Evolutionary conservation across 2,329 filamentous ascomycete species (phyloP).

Genomic region (Biscogniauxia marginata): DNA sequence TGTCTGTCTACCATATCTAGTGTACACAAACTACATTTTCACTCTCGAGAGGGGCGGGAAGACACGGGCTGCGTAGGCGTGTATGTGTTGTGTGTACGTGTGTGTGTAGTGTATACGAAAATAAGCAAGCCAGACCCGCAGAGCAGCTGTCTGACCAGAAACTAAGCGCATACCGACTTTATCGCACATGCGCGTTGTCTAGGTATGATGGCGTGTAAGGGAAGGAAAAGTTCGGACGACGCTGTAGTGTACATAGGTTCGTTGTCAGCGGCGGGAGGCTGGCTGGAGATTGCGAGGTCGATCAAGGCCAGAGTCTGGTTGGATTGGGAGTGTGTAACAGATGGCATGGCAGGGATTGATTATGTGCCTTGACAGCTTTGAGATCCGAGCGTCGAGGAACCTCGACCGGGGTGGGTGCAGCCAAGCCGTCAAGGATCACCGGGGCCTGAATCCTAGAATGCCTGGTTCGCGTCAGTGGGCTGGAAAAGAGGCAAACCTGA

Average conservation of each 20-base stretch:
- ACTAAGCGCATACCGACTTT: background rate
- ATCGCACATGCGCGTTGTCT: background rate
- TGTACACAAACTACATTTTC: too few relatives aligned
- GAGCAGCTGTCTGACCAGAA: background rate
- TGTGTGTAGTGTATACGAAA: too few relatives aligned
- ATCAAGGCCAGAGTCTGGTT: background rate
- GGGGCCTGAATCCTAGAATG: background rate
- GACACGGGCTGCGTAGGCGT: background rate
- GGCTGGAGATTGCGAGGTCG: background rate
- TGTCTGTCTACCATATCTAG: background rate
- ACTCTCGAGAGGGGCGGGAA: background rate
- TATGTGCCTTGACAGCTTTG: background rate
- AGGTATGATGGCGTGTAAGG: background rate
- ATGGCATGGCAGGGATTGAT: background rate
- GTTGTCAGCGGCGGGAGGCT: background rate
- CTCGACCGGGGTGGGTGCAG: conserved; percentile 1
- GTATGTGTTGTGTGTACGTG: background rate
- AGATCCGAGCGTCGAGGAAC: conserved; percentile 17
- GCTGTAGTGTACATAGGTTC: background rate
- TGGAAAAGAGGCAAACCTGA: conserved; percentile 1
- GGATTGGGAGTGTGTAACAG: conserved; percentile 2
- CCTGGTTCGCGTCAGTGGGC: background rate
- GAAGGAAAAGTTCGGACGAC: background rate
- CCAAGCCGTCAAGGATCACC: background rate
- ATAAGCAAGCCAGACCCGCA: background rate